phyloP scores from a whole-genome alignment of 306 rosid species.

The Trifolium dubium region DNA sequence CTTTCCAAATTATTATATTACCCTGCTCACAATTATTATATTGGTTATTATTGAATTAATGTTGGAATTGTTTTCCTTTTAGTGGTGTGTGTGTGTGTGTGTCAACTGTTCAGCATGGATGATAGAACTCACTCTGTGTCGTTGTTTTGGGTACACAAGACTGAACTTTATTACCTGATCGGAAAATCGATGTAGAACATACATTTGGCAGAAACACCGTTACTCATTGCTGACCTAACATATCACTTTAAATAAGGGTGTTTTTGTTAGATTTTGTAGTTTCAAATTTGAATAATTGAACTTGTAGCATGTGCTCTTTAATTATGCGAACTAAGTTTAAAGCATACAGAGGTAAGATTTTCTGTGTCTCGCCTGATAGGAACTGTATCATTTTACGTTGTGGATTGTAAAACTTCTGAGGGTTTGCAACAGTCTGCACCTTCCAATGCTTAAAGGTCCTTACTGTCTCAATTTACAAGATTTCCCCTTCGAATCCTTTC shows the following conservation, averaged over 20 bases:
- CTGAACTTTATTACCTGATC: slow-evolving; percentile 1
- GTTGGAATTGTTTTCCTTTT: not conserved
- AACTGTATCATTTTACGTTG: not conserved
- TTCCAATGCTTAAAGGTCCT: not conserved
- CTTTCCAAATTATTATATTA: slow-evolving; percentile 5
- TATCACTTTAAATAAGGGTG: too few species aligned
- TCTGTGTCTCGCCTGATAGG: not conserved
- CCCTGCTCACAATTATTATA: not conserved
- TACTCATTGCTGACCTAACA: not conserved
- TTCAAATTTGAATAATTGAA: too few species aligned
- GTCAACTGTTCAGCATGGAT: slow-evolving; percentile 9
- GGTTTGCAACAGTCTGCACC: not conserved
- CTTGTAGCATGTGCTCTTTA: too few species aligned
- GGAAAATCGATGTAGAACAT: slow-evolving; percentile 7
- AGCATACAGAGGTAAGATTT: too few species aligned
- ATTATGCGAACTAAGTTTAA: too few species aligned
- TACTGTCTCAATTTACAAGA: not conserved
- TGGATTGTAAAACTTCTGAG: not conserved
- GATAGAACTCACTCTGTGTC: not conserved
- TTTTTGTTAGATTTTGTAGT: too few species aligned
- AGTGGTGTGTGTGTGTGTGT: not conserved
- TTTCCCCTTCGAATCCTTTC: not conserved
- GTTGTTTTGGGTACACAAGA: slow-evolving; percentile 1
- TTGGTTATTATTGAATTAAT: slow-evolving; percentile 5
- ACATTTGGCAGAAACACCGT: not conserved